Conservation (phyloP, 306 rosid species). For the Albizia julibrissin region DNA sequence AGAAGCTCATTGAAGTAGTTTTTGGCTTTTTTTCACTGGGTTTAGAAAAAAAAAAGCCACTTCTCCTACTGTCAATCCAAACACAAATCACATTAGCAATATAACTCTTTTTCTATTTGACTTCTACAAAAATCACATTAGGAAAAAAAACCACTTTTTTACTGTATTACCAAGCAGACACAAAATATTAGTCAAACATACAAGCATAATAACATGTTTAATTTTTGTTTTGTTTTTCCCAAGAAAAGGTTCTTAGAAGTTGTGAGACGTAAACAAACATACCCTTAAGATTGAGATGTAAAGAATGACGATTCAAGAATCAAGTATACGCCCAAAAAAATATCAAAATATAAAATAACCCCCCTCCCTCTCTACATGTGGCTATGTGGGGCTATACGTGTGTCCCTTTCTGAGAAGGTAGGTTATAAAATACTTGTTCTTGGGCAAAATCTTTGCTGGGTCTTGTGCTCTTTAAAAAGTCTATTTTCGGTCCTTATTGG, state of each 20-base stretch:
- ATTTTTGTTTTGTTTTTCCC: neutral
- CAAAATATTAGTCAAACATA: constrained; percentile 48
- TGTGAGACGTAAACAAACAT: neutral
- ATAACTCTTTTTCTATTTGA: too few relatives aligned
- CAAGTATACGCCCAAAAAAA: constrained; percentile 28
- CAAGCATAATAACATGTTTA: constrained; percentile 12
- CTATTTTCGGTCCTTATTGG: constrained; percentile 39
- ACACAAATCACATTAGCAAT: too few relatives aligned
- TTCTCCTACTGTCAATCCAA: too few relatives aligned
- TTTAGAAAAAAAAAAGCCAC: too few relatives aligned
- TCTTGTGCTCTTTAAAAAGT: constrained; percentile 38
- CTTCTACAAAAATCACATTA: too few relatives aligned
- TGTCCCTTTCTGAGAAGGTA: neutral
- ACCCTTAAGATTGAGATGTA: neutral
- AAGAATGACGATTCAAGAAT: constrained; percentile 18
- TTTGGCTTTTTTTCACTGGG: too few relatives aligned
- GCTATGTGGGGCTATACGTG: too few relatives aligned
- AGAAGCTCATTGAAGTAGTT: too few relatives aligned
- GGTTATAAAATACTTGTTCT: neutral
- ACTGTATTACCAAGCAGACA: too few relatives aligned
- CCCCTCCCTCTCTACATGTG: too few relatives aligned
- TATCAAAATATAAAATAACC: neutral
- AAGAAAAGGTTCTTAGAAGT: neutral
- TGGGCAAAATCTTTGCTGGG: neutral
- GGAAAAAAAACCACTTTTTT: too few relatives aligned